Conservation (phyloP, 2,329 filamentous ascomycete genomes). For the Cercospora sp. region DNA sequence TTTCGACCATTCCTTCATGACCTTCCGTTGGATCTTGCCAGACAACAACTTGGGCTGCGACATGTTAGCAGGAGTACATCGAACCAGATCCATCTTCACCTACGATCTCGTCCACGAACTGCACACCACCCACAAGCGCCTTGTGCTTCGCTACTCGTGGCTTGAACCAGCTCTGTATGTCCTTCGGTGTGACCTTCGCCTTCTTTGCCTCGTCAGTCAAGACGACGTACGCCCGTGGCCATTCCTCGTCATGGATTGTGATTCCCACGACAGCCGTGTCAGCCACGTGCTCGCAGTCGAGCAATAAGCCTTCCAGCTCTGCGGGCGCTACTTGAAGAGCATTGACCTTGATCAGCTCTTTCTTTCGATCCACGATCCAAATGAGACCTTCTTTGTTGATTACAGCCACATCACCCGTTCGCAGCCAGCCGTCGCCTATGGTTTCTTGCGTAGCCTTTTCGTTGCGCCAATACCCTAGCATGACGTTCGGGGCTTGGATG, state of each 20-base stretch:
- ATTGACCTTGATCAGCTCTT: slow-evolving; percentile 27
- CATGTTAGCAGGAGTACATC: slow-evolving; percentile 2
- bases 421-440: slow-evolving; percentile 44
- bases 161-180: slow-evolving; percentile 42
- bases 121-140: slow-evolving; percentile 42
- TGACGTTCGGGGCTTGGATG: slow-evolving; percentile 45
- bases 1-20: slow-evolving; percentile 59
- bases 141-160: slow-evolving; percentile 45
- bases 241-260: slow-evolving; percentile 52
- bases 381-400: slow-evolving; percentile 36
- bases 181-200: slow-evolving; percentile 36
- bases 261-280: slow-evolving; percentile 59
- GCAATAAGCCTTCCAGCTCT: slow-evolving; percentile 43
- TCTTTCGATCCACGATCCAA: slow-evolving; percentile 42
- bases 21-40: slow-evolving; percentile 60
- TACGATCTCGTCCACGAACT: slow-evolving; percentile 56
- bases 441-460: slow-evolving; percentile 42
- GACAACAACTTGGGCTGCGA: slow-evolving; percentile 53
- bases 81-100: not conserved
- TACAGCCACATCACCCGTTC: slow-evolving; percentile 39
- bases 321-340: slow-evolving; percentile 33
- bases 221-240: slow-evolving; percentile 55
- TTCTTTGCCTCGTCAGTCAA: slow-evolving; percentile 51
- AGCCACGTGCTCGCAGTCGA: slow-evolving; percentile 54
- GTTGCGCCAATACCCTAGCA: slow-evolving; percentile 46